phyloP scores from a whole-genome alignment of 176 grass and related monocot species.

The Pontederia paniculata region DNA sequence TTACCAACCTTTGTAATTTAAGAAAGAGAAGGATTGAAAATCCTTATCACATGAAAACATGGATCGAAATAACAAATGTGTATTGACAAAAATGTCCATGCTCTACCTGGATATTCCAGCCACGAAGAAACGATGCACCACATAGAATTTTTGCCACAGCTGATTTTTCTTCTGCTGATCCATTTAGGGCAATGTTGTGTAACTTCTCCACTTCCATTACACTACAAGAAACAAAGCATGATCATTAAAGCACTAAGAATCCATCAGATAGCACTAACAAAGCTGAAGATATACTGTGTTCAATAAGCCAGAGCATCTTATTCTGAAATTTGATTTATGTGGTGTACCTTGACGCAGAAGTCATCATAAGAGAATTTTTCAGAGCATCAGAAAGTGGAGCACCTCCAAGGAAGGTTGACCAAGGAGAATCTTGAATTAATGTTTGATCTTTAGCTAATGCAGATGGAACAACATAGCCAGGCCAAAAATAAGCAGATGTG shows the following conservation, averaged over 20 bases:
- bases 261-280: background rate
- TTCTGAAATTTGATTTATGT: background rate
- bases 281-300: background rate
- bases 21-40: background rate
- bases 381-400: conserved; percentile 59
- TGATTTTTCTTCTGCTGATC: conserved; percentile 84
- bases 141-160: conserved; percentile 90
- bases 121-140: conserved; percentile 64
- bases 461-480: conserved; percentile 58
- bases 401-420: conserved; percentile 85
- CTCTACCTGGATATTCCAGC: conserved; percentile 96
- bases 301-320: background rate
- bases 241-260: conserved; percentile 9
- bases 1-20: background rate
- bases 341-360: conserved; percentile 77
- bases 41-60: background rate
- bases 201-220: conserved; percentile 73
- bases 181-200: conserved; percentile 58
- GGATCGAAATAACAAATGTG: background rate
- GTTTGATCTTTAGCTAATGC: conserved; percentile 47
- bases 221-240: conserved; percentile 40
- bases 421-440: conserved; percentile 67
- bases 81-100: background rate
- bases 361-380: conserved; percentile 57
- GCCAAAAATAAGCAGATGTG: conserved; percentile 87